phyloP scores from a whole-genome alignment of 169 alveolate genomes.

The Toxoplasma gondii region DNA sequence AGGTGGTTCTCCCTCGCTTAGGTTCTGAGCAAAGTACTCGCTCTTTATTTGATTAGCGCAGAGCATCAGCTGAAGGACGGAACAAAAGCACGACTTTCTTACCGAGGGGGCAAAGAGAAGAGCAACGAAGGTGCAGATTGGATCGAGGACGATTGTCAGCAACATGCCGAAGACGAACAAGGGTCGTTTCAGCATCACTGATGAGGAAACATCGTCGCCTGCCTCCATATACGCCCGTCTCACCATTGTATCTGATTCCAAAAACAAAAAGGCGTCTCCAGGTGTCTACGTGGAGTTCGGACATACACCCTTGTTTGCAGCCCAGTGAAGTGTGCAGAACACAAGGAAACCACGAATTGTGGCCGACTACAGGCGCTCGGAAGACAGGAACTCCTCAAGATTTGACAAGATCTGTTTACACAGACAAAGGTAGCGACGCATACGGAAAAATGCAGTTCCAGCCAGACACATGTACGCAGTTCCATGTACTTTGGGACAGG shows the following conservation, averaged over 20 bases:
- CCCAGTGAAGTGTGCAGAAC: neutral
- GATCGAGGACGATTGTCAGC: constrained; percentile 57
- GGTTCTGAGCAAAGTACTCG: too few relatives aligned
- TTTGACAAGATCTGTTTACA: too few relatives aligned
- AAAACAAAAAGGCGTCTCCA: neutral
- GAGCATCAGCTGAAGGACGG: neutral
- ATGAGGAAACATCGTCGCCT: constrained; percentile 32
- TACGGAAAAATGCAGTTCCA: too few relatives aligned
- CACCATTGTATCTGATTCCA: constrained; percentile 64
- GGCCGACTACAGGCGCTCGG: neutral
- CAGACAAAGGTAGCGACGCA: too few relatives aligned
- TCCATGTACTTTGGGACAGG: too few relatives aligned
- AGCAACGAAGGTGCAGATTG: constrained; percentile 54
- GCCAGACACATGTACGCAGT: too few relatives aligned
- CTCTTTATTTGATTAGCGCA: too few relatives aligned
- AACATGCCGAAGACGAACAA: constrained; percentile 62
- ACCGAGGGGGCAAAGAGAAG: constrained; percentile 71
- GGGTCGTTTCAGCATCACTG: constrained; percentile 34
- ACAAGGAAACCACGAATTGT: neutral
- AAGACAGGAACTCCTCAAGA: too few relatives aligned
- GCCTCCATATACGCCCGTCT: constrained; percentile 47
- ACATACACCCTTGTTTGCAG: too few relatives aligned
- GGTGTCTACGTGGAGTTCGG: too few relatives aligned
- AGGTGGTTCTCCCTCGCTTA: too few relatives aligned
- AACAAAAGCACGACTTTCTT: neutral